Base-by-base conservation (phyloP, 139 green algal species). In the Diplosphaera chodatii region DNA sequence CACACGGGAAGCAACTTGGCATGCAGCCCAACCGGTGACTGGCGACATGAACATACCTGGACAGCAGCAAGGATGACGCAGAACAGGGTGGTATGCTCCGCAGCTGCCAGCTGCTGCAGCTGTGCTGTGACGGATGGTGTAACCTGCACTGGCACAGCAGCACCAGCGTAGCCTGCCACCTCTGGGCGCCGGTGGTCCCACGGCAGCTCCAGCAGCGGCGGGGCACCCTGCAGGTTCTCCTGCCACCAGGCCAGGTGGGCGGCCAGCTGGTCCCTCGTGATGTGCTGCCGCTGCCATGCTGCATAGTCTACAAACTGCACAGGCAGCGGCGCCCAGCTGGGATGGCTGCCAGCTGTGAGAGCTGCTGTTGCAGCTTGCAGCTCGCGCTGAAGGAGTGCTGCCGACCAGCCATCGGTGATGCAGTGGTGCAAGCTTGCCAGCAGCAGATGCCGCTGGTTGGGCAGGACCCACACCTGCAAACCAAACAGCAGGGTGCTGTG, bases 241-340 rank as follows among this genome's bases (percentile, higher is more conserved):
- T 40, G 20, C 66, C 66, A 71, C 32, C 28, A 71, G 32, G 8
- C 16, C 48, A 59, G 48, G 13, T 59, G 37, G 10, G 37, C 37
- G 10, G 8, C 37, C 64, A 56, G 34, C 66, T 31, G 3, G 5
- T 62, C n/a, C 34, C 32, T 63, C 10, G 8, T 6, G 25, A 71
- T 10, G 15, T 40, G 55, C n/a, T 32, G 6, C 34, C 66, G 66
- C 34, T 71, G 66, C 66, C 66, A 71, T 15, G 18, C 28, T 5
- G 66, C 34, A 25, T 55, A 71, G 66, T 71, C 66, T 8, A 25
- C n/a, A 23, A 63, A 32, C 34, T 71, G 66, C 28, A 71, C 55
- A 10, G 66, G 66, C 66, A 71, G 33, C 5, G 33, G 66, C n/a
- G 16, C 5, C n/a, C 48, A 33, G 34, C 2, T 25, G 5, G 33